Evolutionary conservation across 148 eudicot species (phyloP).

Genomic region (Spergularia bocconei): DNA sequence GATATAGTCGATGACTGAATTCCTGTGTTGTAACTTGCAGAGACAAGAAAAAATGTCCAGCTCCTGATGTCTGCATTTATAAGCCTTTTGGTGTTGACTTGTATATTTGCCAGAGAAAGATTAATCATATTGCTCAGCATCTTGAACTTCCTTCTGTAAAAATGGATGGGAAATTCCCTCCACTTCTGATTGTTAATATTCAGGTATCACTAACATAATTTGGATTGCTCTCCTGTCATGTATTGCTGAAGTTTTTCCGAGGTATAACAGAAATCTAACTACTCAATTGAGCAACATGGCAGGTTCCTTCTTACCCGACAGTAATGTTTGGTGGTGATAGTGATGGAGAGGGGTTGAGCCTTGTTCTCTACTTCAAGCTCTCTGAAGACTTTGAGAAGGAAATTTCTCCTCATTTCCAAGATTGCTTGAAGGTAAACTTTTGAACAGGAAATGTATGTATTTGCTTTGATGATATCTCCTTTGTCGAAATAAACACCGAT

Average conservation of each 20-base stretch:
- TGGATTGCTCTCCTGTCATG: neutral
- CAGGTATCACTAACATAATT: slow-evolving; percentile 41
- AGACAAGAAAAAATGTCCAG: slow-evolving; percentile 67
- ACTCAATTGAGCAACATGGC: slow-evolving; percentile 13
- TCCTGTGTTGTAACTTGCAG: slow-evolving; percentile 35
- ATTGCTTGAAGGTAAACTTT: slow-evolving; percentile 55
- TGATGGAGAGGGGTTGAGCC: slow-evolving; percentile 88
- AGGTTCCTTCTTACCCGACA: slow-evolving; percentile 80
- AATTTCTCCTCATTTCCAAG: slow-evolving; percentile 61
- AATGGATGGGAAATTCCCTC: slow-evolving; percentile 46
- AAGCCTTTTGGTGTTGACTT: slow-evolving; percentile 74
- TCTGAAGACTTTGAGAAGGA: slow-evolving; percentile 63
- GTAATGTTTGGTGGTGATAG: slow-evolving; percentile 67
- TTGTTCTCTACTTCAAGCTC: slow-evolving; percentile 76
- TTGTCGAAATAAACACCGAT: too few relatives aligned
- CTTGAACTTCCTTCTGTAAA: slow-evolving; percentile 64
- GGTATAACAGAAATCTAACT: too few relatives aligned
- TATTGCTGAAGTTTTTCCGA: neutral
- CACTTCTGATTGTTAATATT: slow-evolving; percentile 71
- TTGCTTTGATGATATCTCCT: too few relatives aligned
- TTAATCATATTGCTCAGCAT: slow-evolving; percentile 82
- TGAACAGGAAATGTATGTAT: too few relatives aligned
- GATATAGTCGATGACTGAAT: neutral
- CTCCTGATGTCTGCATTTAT: slow-evolving; percentile 55
- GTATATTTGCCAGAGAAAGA: slow-evolving; percentile 56